Evolutionary conservation across 148 eudicot genomes (phyloP).

Genomic region (Vaccinium vitisidaea): DNA sequence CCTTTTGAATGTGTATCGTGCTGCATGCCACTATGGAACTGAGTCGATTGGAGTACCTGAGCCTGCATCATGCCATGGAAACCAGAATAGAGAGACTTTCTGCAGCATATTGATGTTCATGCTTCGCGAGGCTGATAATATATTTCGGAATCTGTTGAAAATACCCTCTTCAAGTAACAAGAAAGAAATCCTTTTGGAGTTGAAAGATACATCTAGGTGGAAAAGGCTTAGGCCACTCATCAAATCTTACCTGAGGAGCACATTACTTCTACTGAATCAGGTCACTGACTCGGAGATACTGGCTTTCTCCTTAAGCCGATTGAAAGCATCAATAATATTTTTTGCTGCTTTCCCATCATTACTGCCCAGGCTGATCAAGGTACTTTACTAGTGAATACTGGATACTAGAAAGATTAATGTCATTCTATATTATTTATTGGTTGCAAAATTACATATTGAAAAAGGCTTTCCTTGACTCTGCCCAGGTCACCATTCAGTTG

Average conservation of each 20-base stretch:
- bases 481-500: conserved; percentile 74
- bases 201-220: conserved; percentile 70
- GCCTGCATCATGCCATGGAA: conserved; percentile 24
- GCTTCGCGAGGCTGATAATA: conserved; percentile 71
- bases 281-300: conserved; percentile 65
- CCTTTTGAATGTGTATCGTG: conserved; percentile 75
- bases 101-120: conserved; percentile 53
- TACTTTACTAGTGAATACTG: conserved; percentile 27
- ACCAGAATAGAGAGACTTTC: conserved; percentile 59
- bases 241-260: conserved; percentile 80
- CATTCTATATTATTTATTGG: not conserved
- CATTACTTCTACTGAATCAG: conserved; percentile 74
- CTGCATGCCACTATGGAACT: conserved; percentile 81
- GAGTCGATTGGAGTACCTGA: conserved; percentile 36
- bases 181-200: conserved; percentile 49
- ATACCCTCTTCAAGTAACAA: conserved; percentile 55
- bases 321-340: conserved; percentile 71
- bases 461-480: not conserved
- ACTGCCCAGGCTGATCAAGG: conserved; percentile 66
- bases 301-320: conserved; percentile 55
- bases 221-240: conserved; percentile 59
- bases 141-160: conserved; percentile 57
- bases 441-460: not conserved
- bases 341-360: conserved; percentile 78
- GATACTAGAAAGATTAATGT: not conserved